A percentile compares a stretch with the other conserved stretches of the same genome.
phyloP scores from a whole-genome alignment of 768 basidiomycete genomes.

The Lactarius evosmus region DNA sequence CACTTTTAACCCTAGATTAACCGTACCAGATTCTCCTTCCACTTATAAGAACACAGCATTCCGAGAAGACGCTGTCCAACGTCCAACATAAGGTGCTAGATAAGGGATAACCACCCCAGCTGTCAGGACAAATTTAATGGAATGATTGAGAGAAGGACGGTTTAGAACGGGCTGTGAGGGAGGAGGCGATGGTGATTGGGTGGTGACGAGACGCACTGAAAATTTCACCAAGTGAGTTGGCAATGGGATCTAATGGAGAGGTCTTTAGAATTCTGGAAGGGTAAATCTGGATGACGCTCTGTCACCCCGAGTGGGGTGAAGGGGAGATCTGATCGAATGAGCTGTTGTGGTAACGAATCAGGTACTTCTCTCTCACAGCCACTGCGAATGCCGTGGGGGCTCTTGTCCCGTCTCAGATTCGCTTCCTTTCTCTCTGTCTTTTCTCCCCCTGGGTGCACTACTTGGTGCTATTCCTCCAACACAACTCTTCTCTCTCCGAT shows the following conservation, averaged over 20 bases:
- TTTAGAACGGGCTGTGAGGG: slow-evolving; percentile 20
- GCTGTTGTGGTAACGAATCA: slow-evolving; percentile 26
- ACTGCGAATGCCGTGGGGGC: no score
- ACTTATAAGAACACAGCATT: no score
- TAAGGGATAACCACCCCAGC: slow-evolving; percentile 21
- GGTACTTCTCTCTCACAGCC: slow-evolving; percentile 29
- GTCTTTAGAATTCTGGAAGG: slow-evolving; percentile 28
- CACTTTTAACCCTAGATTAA: no score
- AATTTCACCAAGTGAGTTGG: slow-evolving; percentile 30
- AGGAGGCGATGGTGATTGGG: slow-evolving; percentile 30
- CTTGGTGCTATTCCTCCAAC: slow-evolving; percentile 26
- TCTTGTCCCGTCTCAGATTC: slow-evolving; percentile 24
- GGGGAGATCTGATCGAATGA: slow-evolving; percentile 18
- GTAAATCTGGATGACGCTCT: slow-evolving; percentile 30
- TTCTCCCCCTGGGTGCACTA: slow-evolving; percentile 22
- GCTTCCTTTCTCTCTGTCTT: slow-evolving; percentile 27
- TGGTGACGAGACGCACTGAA: slow-evolving; percentile 19
- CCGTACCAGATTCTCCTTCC: no score
- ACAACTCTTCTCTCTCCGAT: slow-evolving; percentile 23
- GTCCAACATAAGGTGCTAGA: no score
- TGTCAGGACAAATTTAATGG: slow-evolving; percentile 22
- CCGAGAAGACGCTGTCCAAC: no score
- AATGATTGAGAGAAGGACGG: slow-evolving; percentile 17
- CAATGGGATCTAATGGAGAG: slow-evolving; percentile 27
- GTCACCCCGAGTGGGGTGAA: slow-evolving; percentile 28